Evolutionary conservation across 208 protist genomes (phyloP).

Genomic region (Novymonas esmeraldas): DNA sequence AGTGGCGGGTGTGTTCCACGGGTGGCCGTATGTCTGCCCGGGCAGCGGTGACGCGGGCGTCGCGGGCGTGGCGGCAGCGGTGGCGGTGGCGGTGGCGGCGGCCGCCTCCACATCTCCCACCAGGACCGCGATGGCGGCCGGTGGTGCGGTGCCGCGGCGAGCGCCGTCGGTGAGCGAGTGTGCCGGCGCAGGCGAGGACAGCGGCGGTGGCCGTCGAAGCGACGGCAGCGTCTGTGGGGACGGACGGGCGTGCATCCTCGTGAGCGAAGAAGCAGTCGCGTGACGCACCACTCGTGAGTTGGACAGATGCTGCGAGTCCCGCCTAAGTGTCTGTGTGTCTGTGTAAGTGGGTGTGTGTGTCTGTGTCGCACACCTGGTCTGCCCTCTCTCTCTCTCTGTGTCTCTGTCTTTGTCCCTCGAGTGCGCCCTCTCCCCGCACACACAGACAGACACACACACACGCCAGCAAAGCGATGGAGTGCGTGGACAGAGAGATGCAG

Average conservation of each 20-base stretch:
- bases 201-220: background rate
- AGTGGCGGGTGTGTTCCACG: slow-evolving; percentile 21
- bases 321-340: no score
- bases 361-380: no score
- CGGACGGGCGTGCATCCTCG: slow-evolving; percentile 6
- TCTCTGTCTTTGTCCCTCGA: no score
- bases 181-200: background rate
- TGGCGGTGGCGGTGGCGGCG: background rate
- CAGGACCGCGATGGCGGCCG: no score
- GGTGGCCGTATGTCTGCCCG: slow-evolving; percentile 10
- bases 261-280: no score
- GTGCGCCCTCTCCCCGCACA: no score
- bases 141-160: background rate
- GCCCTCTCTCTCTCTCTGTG: no score
- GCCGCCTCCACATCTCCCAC: background rate
- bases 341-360: no score
- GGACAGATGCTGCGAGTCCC: no score
- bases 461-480: no score
- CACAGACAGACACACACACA: no score
- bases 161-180: background rate
- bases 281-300: no score
- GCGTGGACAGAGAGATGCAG: slow-evolving; percentile 2
- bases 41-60: background rate
- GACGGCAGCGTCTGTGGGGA: slow-evolving; percentile 3
- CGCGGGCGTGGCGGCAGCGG: background rate